Conservation (phyloP, 31 red algal genomes). For the Asparagopsis taxiformis region DNA sequence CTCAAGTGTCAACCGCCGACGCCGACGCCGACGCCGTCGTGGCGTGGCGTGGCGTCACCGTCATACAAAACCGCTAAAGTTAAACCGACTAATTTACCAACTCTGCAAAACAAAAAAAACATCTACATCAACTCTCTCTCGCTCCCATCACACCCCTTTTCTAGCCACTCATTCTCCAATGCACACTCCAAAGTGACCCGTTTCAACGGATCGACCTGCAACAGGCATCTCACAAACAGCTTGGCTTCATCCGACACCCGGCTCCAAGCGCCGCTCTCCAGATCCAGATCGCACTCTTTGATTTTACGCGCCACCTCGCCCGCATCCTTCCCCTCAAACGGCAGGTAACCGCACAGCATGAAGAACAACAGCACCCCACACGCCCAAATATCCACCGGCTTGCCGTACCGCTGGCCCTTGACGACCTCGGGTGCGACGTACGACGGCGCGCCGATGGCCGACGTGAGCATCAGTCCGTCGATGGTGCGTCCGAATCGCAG, state of each 20-base stretch:
- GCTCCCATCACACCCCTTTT: no score
- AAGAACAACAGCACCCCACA: slow-evolving; percentile 53
- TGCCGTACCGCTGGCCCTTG: slow-evolving; percentile 56
- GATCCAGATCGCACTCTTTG: slow-evolving; percentile 16
- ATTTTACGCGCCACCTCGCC: slow-evolving; percentile 14
- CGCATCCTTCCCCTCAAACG: slow-evolving; percentile 25
- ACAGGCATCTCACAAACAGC: slow-evolving; percentile 45
- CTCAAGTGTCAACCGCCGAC: no score
- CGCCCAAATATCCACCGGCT: slow-evolving; percentile 81
- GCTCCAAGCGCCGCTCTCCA: slow-evolving; percentile 30
- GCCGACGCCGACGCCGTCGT: no score
- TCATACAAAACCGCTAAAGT: no score
- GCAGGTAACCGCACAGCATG: slow-evolving; percentile 35
- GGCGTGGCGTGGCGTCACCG: no score
- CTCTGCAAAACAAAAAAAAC: background rate
- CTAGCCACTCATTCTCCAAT: slow-evolving; percentile 66
- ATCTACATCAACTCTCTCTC: background rate
- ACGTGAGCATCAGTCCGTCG: slow-evolving; percentile 65
- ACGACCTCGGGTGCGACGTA: slow-evolving; percentile 82
- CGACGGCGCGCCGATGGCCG: slow-evolving; percentile 72
- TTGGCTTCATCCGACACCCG: slow-evolving; percentile 40
- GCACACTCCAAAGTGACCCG: slow-evolving; percentile 66
- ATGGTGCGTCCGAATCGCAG: background rate
- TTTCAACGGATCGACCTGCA: slow-evolving; percentile 66
- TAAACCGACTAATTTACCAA: background rate